A percentile compares a stretch with the other conserved stretches of the same genome.
These are phyloP conservation scores for Quercus dentata DNA, from an alignment of 306 rosid species.

Conservation along the genomic window DNA sequence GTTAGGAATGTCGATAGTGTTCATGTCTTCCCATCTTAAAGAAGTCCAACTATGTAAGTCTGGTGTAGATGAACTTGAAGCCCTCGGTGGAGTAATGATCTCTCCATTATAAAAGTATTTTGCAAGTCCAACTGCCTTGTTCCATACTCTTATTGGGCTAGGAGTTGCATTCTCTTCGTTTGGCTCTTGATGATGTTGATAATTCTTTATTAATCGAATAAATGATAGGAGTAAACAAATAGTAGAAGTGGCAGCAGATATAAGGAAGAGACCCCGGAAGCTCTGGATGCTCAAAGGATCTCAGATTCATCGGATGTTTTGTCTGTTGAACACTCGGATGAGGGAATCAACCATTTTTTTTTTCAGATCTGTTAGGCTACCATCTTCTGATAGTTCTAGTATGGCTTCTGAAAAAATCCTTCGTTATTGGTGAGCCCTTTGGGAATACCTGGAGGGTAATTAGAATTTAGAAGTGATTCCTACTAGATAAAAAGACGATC, in stretches of 20 bases:
- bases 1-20: background rate
- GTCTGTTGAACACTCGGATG: constrained; percentile 16
- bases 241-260: constrained; percentile 51
- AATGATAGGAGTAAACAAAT: constrained; percentile 38
- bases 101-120: background rate
- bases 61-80: background rate
- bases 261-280: constrained; percentile 53
- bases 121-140: background rate
- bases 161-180: constrained; percentile 5
- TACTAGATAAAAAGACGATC: background rate
- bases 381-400: constrained; percentile 39
- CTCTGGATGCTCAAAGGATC: constrained; percentile 41
- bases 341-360: constrained; percentile 26
- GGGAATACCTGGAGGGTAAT: constrained; percentile 47
- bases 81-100: background rate
- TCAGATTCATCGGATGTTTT: constrained; percentile 1
- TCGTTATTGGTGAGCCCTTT: constrained; percentile 67
- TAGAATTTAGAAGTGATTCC: background rate
- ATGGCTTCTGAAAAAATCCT: constrained; percentile 56
- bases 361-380: constrained; percentile 32
- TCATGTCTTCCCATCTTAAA: background rate
- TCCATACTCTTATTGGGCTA: background rate
- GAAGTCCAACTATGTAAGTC: background rate
- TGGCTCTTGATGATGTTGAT: constrained; percentile 7
- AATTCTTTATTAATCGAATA: constrained; percentile 8